Percentiles rank a stretch among this genome's conserved stretches.
phyloP scores from a whole-genome alignment of 2,329 filamentous ascomycete species.

The Alternaria sp. region DNA sequence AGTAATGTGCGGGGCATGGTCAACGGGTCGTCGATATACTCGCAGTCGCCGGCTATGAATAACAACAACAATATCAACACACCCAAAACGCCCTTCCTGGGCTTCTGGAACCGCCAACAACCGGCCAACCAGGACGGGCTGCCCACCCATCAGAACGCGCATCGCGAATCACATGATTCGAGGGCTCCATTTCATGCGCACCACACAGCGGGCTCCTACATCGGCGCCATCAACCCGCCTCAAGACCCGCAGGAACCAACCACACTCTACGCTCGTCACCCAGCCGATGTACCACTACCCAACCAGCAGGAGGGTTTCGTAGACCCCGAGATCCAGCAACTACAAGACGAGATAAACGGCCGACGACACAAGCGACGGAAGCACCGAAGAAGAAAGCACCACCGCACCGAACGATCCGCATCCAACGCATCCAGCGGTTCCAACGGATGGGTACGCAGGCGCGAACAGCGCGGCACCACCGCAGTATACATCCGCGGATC shows the following conservation, averaged over 20 bases:
- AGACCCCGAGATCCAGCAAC: constrained; percentile 58
- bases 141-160: constrained; percentile 23
- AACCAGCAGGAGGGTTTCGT: constrained; percentile 46
- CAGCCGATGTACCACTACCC: constrained; percentile 39
- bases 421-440: neutral
- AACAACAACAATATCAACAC: constrained; percentile 35
- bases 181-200: constrained; percentile 39
- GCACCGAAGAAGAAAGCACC: constrained; percentile 39
- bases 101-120: constrained; percentile 40
- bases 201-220: constrained; percentile 47
- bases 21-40: constrained; percentile 48
- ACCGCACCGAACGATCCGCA: constrained; percentile 20
- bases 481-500: constrained; percentile 28
- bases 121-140: constrained; percentile 31
- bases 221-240: constrained; percentile 36
- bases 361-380: constrained; percentile 46
- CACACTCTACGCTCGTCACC: constrained; percentile 38
- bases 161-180: constrained; percentile 35
- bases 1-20: constrained; percentile 37
- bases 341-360: constrained; percentile 54
- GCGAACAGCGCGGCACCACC: constrained; percentile 22
- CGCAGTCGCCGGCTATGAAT: constrained; percentile 38
- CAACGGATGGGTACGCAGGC: constrained; percentile 38
- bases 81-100: constrained; percentile 43
- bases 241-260: constrained; percentile 29